Percentiles rank a stretch among this genome's conserved stretches.
Evolutionary conservation across 2,329 filamentous ascomycete genomes (phyloP).

Genomic region (Xylaria polymorpha): DNA sequence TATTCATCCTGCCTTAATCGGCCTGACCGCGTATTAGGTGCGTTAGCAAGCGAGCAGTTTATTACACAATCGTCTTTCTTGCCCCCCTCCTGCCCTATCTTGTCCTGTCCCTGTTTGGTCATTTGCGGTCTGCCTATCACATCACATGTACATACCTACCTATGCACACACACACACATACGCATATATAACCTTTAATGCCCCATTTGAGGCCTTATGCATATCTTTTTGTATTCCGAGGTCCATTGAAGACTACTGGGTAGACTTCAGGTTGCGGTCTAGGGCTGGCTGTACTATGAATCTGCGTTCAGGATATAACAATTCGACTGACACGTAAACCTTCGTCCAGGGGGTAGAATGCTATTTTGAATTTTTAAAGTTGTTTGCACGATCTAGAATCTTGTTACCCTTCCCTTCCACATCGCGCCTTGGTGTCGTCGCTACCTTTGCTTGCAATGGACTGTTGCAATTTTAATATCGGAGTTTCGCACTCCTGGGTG

Average conservation of each 20-base stretch:
- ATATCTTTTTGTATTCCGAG: background rate
- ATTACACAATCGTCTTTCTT: too few species aligned
- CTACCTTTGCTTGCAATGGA: constrained; percentile 10
- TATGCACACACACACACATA: too few species aligned
- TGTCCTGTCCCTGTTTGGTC: too few species aligned
- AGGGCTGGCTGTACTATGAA: background rate
- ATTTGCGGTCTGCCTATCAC: too few species aligned
- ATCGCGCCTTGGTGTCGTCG: constrained; percentile 4
- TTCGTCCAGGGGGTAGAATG: background rate
- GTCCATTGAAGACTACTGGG: background rate
- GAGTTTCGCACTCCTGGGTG: constrained; percentile 11
- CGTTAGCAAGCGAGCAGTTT: too few species aligned
- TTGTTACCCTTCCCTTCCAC: constrained; percentile 25
- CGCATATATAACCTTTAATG: too few species aligned
- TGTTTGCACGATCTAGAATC: constrained; percentile 45
- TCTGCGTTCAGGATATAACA: background rate
- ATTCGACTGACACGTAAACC: background rate
- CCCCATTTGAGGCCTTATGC: background rate
- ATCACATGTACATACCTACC: too few species aligned
- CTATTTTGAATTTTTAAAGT: constrained; percentile 24
- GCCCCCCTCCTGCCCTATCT: too few species aligned
- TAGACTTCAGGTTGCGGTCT: background rate
- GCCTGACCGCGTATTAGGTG: too few species aligned
- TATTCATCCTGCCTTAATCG: too few species aligned
- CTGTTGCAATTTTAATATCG: constrained; percentile 3